These are phyloP conservation scores for Schizosaccharomyces japonicus DNA, from an alignment of 805 yeast species.

Conservation along the genomic window DNA sequence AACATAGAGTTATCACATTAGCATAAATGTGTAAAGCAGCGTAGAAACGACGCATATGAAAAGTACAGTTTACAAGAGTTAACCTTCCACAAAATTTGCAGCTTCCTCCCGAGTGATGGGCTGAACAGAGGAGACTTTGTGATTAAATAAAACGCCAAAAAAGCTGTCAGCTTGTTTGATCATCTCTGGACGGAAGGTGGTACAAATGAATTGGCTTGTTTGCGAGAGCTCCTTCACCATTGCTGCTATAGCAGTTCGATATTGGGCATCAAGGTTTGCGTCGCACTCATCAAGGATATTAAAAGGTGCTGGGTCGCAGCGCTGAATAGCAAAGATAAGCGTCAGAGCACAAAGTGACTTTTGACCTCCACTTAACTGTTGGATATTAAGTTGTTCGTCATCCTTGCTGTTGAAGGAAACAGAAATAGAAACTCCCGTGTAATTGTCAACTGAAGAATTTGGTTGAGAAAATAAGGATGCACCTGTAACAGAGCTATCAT, in stretches of 20 bases:
- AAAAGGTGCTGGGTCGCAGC: conserved; percentile 91
- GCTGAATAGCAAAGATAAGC: conserved; percentile 75
- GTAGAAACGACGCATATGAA: too few relatives aligned
- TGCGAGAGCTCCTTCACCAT: conserved; percentile 41
- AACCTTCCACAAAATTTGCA: conserved; percentile 43
- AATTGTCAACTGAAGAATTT: conserved; percentile 25
- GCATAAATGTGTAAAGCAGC: too few relatives aligned
- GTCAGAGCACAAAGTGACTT: conserved; percentile 92
- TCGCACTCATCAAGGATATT: conserved; percentile 90
- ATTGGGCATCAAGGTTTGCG: conserved; percentile 82
- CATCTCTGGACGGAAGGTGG: conserved; percentile 89
- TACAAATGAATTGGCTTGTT: conserved; percentile 73
- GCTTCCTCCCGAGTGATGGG: conserved; percentile 56
- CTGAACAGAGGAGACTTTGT: conserved; percentile 55
- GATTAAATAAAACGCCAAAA: conserved; percentile 65
- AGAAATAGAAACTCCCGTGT: conserved; percentile 59
- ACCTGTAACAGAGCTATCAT: conserved; percentile 11
- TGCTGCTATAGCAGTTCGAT: conserved; percentile 64
- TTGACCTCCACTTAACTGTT: conserved; percentile 90
- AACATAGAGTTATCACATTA: too few relatives aligned
- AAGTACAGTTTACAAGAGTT: too few relatives aligned
- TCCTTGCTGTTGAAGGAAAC: conserved; percentile 73
- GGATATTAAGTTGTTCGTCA: conserved; percentile 69
- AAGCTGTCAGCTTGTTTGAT: conserved; percentile 63
- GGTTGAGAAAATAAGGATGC: too few relatives aligned